phyloP scores from a whole-genome alignment of 2,329 filamentous ascomycete genomes.

The Ophiostoma populinum region DNA sequence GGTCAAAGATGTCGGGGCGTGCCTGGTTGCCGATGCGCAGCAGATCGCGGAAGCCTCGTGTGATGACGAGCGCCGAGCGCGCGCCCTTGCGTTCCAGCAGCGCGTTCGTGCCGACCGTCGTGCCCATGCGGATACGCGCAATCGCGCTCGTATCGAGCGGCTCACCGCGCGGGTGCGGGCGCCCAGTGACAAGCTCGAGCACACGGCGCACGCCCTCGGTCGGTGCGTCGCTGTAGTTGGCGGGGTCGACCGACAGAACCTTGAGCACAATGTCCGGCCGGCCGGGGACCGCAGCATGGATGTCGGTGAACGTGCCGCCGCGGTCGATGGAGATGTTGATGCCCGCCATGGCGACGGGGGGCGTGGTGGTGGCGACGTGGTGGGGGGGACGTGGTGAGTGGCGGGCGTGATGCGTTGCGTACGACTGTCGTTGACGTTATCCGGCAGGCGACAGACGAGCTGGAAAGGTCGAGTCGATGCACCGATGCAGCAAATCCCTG shows the following conservation, averaged over 20 bases:
- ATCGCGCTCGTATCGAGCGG: slow-evolving; percentile 21
- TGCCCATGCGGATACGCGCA: slow-evolving; percentile 54
- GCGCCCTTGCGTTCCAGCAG: slow-evolving; percentile 81
- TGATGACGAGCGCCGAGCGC: slow-evolving; percentile 75
- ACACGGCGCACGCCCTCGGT: slow-evolving; percentile 49
- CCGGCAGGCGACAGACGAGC: too few relatives aligned
- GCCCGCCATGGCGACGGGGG: too few relatives aligned
- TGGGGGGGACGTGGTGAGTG: too few relatives aligned
- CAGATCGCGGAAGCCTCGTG: slow-evolving; percentile 75
- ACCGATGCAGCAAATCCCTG: too few relatives aligned
- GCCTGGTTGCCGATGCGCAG: slow-evolving; percentile 82
- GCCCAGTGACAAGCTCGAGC: slow-evolving; percentile 18
- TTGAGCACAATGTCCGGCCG: slow-evolving; percentile 30
- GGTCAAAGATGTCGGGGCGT: slow-evolving; percentile 75
- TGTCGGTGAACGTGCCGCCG: slow-evolving; percentile 11
- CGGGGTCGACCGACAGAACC: slow-evolving; percentile 48
- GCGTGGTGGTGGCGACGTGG: neutral
- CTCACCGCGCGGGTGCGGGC: slow-evolving; percentile 42
- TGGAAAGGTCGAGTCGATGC: too few relatives aligned
- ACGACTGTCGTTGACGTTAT: too few relatives aligned
- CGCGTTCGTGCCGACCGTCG: slow-evolving; percentile 86
- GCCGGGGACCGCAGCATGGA: slow-evolving; percentile 16
- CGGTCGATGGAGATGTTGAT: slow-evolving; percentile 7
- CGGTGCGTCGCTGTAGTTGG: slow-evolving; percentile 51
- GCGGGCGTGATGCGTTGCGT: too few relatives aligned